Conservation (phyloP, 106 monocot species). For the Alisma plantagoaquatica region DNA sequence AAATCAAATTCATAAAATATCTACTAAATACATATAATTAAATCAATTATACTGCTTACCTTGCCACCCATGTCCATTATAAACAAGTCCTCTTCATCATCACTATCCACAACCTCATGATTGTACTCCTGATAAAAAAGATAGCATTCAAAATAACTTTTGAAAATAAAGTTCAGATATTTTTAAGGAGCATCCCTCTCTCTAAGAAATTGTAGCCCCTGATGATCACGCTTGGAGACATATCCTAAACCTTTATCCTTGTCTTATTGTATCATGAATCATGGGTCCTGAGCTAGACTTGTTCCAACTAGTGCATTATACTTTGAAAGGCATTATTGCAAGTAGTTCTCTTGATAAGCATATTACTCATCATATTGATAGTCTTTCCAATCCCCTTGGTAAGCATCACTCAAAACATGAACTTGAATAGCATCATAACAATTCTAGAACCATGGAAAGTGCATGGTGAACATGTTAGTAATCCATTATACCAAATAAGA, state of each 20-base stretch:
- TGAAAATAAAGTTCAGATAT: too few species aligned
- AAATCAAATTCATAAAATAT: neutral
- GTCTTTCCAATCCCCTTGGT: constrained; percentile 66
- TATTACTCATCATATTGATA: constrained; percentile 62
- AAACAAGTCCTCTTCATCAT: constrained; percentile 78
- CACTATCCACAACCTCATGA: constrained; percentile 68
- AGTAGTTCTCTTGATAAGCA: constrained; percentile 57
- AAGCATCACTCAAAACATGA: constrained; percentile 53
- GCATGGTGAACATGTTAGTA: too few species aligned
- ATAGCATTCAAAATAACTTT: too few species aligned
- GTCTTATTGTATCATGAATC: constrained; percentile 77
- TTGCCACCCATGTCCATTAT: constrained; percentile 97
- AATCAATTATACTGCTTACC: constrained; percentile 26
- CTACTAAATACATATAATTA: too few species aligned
- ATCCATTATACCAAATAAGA: too few species aligned
- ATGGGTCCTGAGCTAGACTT: constrained; percentile 40
- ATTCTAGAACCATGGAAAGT: too few species aligned
- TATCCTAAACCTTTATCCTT: constrained; percentile 75
- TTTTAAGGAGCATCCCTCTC: too few species aligned
- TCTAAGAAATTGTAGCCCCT: too few species aligned
- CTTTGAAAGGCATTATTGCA: too few species aligned
- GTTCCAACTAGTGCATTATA: constrained; percentile 37
- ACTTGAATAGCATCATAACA: constrained; percentile 70
- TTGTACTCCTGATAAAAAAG: constrained; percentile 92
- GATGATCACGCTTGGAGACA: constrained; percentile 75